Evolutionary conservation across 2,329 filamentous ascomycete species (phyloP), one percentile per base, ranked within the genome.

Genomic region (Aschersonia sp.): DNA sequence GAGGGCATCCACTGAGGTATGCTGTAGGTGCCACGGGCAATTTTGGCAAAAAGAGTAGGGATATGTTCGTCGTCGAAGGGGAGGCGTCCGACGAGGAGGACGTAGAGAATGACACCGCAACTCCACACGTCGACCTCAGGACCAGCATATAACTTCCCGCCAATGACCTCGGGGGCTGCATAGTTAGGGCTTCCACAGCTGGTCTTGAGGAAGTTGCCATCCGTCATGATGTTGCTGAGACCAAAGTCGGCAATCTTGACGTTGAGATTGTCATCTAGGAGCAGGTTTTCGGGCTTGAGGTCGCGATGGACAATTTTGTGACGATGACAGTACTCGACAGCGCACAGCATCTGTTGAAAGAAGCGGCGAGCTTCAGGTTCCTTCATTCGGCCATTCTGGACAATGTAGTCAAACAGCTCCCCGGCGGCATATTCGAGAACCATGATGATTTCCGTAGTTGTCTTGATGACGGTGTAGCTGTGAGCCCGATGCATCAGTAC

Each of bases 241-340:
- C 92, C 92, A 57, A 98, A 98, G 67, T 98, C 92, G 58, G 92
- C 92, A 68, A 98, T 98, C 71, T 98, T 98, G 67, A 98, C 90
- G 59, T 98, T 96, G 60, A 95, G 83, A 50, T 94, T 83, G 54
- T 94, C 87, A 67, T 98, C 92, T 46, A 98, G 80, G 42, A 98
- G 77, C 45, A 98, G 70, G 62, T 98, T 98, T 71, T 98, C 92
- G 8, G 92, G 92, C 66, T 98, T 98, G 52, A 98, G 70, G 64
- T 98, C 92, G 63, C 92, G 84, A 66, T 98, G 92, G 41, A 97
- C 92, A 59, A 98, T 97, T 70, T 97, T 97, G 72, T 98, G 92
- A 52, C 92, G 79, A 68, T 98, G 92, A 61, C 92, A 98, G 69
- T 98, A 98, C 64, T 98, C 92, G 56, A 98, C 92, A 42, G 92